These are phyloP conservation scores for Orbilia ellipsospora DNA, from an alignment of 2,329 filamentous ascomycete genomes.

Conservation along the genomic window DNA sequence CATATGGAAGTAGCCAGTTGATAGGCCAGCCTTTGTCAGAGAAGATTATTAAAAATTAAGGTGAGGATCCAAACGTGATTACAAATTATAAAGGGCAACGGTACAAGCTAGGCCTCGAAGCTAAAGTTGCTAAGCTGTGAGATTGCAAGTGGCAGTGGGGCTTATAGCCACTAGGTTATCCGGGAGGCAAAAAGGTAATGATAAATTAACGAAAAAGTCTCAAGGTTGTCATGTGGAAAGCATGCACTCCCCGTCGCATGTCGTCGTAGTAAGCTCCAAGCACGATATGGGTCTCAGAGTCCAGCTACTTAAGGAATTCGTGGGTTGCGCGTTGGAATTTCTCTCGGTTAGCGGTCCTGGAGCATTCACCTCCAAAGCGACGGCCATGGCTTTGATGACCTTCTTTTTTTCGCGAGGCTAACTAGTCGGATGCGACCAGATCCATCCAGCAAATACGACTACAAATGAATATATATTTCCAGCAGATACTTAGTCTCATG, in stretches of 20 bases:
- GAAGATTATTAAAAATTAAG: slow-evolving; percentile 44
- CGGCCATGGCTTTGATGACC: not conserved
- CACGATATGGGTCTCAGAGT: slow-evolving; percentile 1
- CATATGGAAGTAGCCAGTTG: not conserved
- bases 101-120: not conserved
- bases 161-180: slow-evolving; percentile 28
- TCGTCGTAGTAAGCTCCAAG: slow-evolving; percentile 7
- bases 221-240: slow-evolving; percentile 36
- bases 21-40: slow-evolving; percentile 23
- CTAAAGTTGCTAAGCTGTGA: slow-evolving; percentile 14
- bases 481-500: not conserved
- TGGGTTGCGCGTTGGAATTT: slow-evolving; percentile 55
- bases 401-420: slow-evolving; percentile 6
- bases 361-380: not conserved
- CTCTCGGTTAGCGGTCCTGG: not conserved
- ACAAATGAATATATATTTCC: not conserved
- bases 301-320: not conserved
- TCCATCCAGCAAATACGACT: slow-evolving; percentile 9
- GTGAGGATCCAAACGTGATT: slow-evolving; percentile 46
- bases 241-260: slow-evolving; percentile 18
- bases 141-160: slow-evolving; percentile 48
- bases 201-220: no score
- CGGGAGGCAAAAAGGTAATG: slow-evolving; percentile 39
- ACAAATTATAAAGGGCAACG: slow-evolving; percentile 41
- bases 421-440: not conserved